Conservation (phyloP, 257 asterid species). For the Solanum ossicruentum region DNA sequence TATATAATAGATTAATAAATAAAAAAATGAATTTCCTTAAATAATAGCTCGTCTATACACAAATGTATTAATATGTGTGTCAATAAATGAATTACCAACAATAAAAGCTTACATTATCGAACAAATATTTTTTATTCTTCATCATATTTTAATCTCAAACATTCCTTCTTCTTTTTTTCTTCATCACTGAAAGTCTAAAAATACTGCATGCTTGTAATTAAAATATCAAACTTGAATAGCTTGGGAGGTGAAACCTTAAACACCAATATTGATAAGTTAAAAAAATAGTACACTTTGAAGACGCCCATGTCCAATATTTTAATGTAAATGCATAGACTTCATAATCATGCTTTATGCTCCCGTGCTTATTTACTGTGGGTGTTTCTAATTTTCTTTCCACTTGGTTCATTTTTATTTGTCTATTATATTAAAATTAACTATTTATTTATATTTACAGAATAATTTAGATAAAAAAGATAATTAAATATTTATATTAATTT, state of each 20-base stretch:
- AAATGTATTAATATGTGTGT: too few relatives aligned
- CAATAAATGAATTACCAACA: too few relatives aligned
- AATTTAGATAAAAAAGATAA: too few relatives aligned
- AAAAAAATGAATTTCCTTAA: too few relatives aligned
- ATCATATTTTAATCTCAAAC: background rate
- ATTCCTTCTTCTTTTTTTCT: background rate
- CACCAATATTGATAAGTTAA: background rate
- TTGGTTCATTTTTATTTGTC: too few relatives aligned
- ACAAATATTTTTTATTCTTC: background rate
- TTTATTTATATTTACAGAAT: too few relatives aligned
- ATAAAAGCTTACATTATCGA: background rate
- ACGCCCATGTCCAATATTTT: background rate
- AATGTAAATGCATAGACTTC: conserved; percentile 15
- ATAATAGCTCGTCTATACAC: too few relatives aligned
- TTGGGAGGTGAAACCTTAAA: conserved; percentile 4
- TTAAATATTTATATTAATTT: too few relatives aligned
- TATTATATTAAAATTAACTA: too few relatives aligned
- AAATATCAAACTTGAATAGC: conserved; percentile 1
- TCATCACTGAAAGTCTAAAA: background rate
- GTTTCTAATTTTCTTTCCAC: background rate
- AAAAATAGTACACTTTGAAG: background rate
- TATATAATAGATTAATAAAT: accelerated
- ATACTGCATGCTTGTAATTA: conserved; percentile 15
- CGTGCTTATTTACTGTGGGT: conserved; percentile 13
- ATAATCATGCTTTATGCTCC: conserved; percentile 25